Evolutionary conservation across 2,329 filamentous ascomycete species (phyloP).

Genomic region (Domatiomyces globalis): DNA sequence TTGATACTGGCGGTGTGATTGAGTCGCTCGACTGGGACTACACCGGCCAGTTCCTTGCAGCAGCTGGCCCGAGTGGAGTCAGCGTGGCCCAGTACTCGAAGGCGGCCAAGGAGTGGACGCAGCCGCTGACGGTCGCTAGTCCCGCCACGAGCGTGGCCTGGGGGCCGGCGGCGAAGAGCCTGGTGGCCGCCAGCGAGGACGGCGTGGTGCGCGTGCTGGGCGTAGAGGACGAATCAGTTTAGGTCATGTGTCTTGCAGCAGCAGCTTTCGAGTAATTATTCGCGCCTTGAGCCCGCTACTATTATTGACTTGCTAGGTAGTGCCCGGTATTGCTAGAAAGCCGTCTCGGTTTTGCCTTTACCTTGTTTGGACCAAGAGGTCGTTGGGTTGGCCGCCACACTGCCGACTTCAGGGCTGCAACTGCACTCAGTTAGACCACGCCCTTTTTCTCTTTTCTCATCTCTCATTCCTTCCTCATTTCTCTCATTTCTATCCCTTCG

Average conservation of each 20-base stretch:
- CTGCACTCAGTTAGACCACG: too few relatives aligned
- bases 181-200: conserved; percentile 60
- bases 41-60: conserved; percentile 81
- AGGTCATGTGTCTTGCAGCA: not conserved
- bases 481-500: too few relatives aligned
- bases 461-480: not conserved
- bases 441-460: too few relatives aligned
- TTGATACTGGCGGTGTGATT: conserved; percentile 63
- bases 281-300: not conserved
- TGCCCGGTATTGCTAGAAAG: not conserved
- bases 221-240: not conserved
- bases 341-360: too few relatives aligned
- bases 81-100: conserved; percentile 86
- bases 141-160: conserved; percentile 61
- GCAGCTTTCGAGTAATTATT: not conserved
- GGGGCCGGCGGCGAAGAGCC: conserved; percentile 58
- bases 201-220: conserved; percentile 59
- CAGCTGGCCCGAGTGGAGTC: conserved; percentile 63
- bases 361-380: too few relatives aligned
- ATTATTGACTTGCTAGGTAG: too few relatives aligned
- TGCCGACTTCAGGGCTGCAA: too few relatives aligned
- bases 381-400: too few relatives aligned
- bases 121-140: conserved; percentile 64
- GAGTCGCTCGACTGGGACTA: conserved; percentile 79
- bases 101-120: conserved; percentile 73